phyloP scores from a whole-genome alignment of 2,329 filamentous ascomycete species.

The Fulvia fulva region DNA sequence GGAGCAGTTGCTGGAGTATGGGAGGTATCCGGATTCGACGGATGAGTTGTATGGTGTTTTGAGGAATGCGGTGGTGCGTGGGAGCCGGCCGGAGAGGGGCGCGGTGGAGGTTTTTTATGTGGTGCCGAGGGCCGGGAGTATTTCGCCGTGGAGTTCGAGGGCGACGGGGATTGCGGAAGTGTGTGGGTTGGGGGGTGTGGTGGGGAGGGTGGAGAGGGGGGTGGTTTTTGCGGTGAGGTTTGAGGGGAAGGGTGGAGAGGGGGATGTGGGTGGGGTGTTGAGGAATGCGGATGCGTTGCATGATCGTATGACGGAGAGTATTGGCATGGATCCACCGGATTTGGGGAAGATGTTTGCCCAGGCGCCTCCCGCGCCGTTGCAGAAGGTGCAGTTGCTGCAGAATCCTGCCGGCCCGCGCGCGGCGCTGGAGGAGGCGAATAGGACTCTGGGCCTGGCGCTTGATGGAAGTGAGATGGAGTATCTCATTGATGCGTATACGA shows the following conservation, averaged over 20 bases:
- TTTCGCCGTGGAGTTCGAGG: conserved; percentile 97
- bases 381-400: conserved; percentile 63
- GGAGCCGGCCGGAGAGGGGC: conserved; percentile 47
- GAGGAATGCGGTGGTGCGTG: conserved; percentile 47
- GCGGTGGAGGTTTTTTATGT: conserved; percentile 64
- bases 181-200: conserved; percentile 70
- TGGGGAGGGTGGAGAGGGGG: conserved; percentile 80
- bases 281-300: conserved; percentile 68
- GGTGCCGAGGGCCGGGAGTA: conserved; percentile 71
- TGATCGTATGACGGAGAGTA: conserved; percentile 92
- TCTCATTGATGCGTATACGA: conserved; percentile 76
- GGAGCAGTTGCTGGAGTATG: conserved; percentile 59
- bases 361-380: conserved; percentile 59
- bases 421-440: conserved; percentile 78
- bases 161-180: conserved; percentile 91
- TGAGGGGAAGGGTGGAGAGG: conserved; percentile 43
- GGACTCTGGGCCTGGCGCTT: conserved; percentile 75
- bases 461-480: conserved; percentile 90
- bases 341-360: conserved; percentile 76
- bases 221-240: conserved; percentile 68
- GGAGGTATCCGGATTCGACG: conserved; percentile 47
- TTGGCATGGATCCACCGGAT: conserved; percentile 64
- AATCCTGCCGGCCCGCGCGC: conserved; percentile 57
- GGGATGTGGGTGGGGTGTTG: conserved; percentile 44
- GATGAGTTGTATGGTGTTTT: conserved; percentile 44